Conservation (phyloP, 164 flowering plant species). For the Dillenia turbinata region DNA sequence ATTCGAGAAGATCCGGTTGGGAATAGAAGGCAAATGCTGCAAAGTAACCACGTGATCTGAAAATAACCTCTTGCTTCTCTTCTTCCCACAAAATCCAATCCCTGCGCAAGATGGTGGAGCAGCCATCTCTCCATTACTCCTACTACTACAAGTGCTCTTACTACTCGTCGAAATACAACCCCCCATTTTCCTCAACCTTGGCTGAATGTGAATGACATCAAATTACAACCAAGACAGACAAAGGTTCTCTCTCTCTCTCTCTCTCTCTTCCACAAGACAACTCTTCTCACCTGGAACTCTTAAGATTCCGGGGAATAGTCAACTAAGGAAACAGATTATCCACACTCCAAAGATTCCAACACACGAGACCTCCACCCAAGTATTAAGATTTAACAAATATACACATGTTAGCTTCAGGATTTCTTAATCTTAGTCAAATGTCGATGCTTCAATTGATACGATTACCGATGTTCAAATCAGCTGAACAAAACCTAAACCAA, state of each 20-base stretch:
- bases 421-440: slow-evolving; percentile 32
- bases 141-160: slow-evolving; percentile 24
- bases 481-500: slow-evolving; percentile 30
- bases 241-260: slow-evolving; percentile 7
- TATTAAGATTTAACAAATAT: slow-evolving; percentile 9
- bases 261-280: slow-evolving; percentile 14
- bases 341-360: slow-evolving; percentile 26
- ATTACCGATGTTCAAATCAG: slow-evolving; percentile 24
- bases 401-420: slow-evolving; percentile 3
- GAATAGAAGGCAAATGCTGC: slow-evolving; percentile 60
- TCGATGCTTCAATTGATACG: slow-evolving; percentile 21
- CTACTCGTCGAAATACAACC: slow-evolving; percentile 65
- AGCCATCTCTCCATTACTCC: slow-evolving; percentile 31
- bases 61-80: slow-evolving; percentile 41
- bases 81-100: slow-evolving; percentile 30
- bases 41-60: slow-evolving; percentile 42
- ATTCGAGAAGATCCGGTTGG: slow-evolving; percentile 68
- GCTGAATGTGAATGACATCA: slow-evolving; percentile 20
- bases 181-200: slow-evolving; percentile 52
- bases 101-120: slow-evolving; percentile 33
- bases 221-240: slow-evolving; percentile 3
- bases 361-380: slow-evolving; percentile 17
- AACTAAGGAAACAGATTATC: slow-evolving; percentile 19
- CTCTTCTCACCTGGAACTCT: slow-evolving; percentile 20
- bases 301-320: slow-evolving; percentile 11